Evolutionary conservation across 768 basidiomycete genomes (phyloP).

Genomic region (Suillus lakei): DNA sequence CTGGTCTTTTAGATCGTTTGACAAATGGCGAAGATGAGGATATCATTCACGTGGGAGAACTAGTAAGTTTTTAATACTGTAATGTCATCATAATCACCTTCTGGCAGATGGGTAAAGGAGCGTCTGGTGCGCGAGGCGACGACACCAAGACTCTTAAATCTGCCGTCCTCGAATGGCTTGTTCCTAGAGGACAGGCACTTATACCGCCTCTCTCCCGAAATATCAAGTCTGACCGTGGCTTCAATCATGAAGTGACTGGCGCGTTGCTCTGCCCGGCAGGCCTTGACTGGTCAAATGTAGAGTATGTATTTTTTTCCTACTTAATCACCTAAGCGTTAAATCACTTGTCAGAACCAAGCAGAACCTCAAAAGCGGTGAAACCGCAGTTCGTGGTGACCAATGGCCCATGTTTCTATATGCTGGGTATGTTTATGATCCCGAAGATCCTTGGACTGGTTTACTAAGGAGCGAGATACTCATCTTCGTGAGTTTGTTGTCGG

Average conservation of each 20-base stretch:
- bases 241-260: constrained; percentile 32
- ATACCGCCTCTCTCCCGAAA: constrained; percentile 14
- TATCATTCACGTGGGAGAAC: background rate
- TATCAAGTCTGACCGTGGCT: constrained; percentile 19
- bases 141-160: constrained; percentile 24
- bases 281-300: constrained; percentile 29
- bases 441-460: too few relatives aligned
- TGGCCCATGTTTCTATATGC: constrained; percentile 23
- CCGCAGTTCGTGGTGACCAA: constrained; percentile 17
- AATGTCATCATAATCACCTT: background rate
- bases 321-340: background rate
- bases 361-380: constrained; percentile 9
- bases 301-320: constrained; percentile 9
- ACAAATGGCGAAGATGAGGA: background rate
- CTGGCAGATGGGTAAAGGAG: constrained; percentile 16
- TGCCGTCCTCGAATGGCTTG: constrained; percentile 27
- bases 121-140: constrained; percentile 25
- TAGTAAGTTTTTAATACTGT: background rate
- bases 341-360: constrained; percentile 6
- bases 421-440: constrained; percentile 14
- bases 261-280: constrained; percentile 33
- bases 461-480: too few relatives aligned
- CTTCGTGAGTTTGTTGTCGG: too few relatives aligned
- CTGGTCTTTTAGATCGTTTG: background rate
- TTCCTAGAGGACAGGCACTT: constrained; percentile 20